Evolutionary conservation across 305 asterid genomes (phyloP).

Genomic region (Solanum hybrid): DNA sequence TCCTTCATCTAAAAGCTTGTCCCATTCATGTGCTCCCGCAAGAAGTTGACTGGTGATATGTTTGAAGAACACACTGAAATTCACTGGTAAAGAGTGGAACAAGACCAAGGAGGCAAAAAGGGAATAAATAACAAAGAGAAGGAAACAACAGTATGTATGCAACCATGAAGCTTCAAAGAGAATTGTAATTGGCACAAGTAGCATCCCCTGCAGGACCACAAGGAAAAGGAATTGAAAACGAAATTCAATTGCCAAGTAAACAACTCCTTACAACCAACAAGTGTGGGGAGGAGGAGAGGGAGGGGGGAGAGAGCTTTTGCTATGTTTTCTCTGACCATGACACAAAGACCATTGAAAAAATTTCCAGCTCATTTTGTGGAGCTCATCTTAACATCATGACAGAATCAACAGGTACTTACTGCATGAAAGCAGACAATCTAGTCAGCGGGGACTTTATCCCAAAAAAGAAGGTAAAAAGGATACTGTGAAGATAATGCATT

Average conservation of each 20-base stretch:
- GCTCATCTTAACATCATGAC: not conserved
- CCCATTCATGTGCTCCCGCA: slow-evolving; percentile 62
- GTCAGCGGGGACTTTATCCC: slow-evolving; percentile 2
- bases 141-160: not conserved
- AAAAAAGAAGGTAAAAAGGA: slow-evolving; percentile 27
- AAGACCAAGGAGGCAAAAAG: slow-evolving; percentile 6
- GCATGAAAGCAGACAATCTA: not conserved
- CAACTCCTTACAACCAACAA: not conserved
- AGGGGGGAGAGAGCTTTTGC: not conserved
- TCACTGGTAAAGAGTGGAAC: slow-evolving; percentile 33
- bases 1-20: slow-evolving; percentile 31
- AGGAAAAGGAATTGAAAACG: not conserved
- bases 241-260: not conserved
- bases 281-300: not conserved
- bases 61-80: slow-evolving; percentile 60
- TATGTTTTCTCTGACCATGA: not conserved
- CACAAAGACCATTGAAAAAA: not conserved
- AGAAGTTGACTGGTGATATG: slow-evolving; percentile 62
- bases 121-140: not conserved
- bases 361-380: not conserved
- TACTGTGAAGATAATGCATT: slow-evolving; percentile 71
- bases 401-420: not conserved
- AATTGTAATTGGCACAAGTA: not conserved
- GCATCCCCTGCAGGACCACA: not conserved
- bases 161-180: not conserved